Percentiles rank a stretch among this genome's conserved stretches.
These are phyloP conservation scores for Thalassiosira hispida DNA, from an alignment of 352 stramenopile genomes.

Conservation along the genomic window DNA sequence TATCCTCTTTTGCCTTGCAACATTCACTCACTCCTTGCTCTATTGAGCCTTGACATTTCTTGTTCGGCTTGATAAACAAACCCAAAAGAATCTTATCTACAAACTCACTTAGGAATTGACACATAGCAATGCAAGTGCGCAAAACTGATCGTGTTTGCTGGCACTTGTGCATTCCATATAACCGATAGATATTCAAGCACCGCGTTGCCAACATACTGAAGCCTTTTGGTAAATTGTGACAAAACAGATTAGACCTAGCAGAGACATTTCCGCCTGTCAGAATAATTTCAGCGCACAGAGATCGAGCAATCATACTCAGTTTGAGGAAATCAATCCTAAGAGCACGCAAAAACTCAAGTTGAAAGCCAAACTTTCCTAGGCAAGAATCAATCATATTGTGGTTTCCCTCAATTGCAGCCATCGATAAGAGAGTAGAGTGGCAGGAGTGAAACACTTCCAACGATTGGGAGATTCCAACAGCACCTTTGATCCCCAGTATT, in stretches of 20 bases:
- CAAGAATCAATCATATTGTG: not conserved
- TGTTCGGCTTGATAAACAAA: not conserved
- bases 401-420: conserved; percentile 9
- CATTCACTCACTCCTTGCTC: not conserved
- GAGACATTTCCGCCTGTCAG: conserved; percentile 19
- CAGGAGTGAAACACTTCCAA: conserved; percentile 19
- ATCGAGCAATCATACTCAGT: conserved; percentile 4
- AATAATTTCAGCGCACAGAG: conserved; percentile 23
- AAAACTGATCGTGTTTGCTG: conserved; percentile 32
- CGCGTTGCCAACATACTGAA: conserved; percentile 27
- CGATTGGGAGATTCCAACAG: conserved; percentile 1
- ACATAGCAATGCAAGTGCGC: conserved; percentile 26
- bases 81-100: conserved; percentile 9
- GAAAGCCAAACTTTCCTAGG: conserved; percentile 28
- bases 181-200: conserved; percentile 32
- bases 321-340: conserved; percentile 38
- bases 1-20: conserved; percentile 8
- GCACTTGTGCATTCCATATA: conserved; percentile 36
- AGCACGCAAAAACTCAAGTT: conserved; percentile 18
- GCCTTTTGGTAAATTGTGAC: conserved; percentile 18
- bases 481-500: conserved; percentile 16
- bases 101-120: conserved; percentile 18
- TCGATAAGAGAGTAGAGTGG: conserved; percentile 16
- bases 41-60: conserved; percentile 5
- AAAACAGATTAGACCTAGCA: conserved; percentile 12